Conservation (phyloP, 495 filamentous ascomycete genomes). For the Penicillium manginii region DNA sequence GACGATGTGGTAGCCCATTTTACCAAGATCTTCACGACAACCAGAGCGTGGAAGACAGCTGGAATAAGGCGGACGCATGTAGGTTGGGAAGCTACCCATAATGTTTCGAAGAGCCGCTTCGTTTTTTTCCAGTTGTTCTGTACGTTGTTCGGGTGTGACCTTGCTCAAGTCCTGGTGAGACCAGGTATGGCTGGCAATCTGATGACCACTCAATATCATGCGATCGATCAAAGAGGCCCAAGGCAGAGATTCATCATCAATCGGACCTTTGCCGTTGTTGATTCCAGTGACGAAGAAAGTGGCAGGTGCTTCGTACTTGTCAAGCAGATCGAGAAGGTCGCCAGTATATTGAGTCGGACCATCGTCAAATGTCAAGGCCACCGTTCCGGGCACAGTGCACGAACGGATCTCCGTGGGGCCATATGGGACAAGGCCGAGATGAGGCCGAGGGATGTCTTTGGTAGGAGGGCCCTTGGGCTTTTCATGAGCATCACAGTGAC, state of each 20-base stretch:
- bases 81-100: constrained; percentile 79
- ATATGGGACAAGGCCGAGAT: constrained; percentile 61
- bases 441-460: constrained; percentile 58
- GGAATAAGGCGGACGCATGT: constrained; percentile 84
- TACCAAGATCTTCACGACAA: constrained; percentile 63
- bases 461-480: constrained; percentile 66
- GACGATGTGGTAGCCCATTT: constrained; percentile 74
- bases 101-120: constrained; percentile 81
- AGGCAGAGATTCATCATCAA: constrained; percentile 61
- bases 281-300: constrained; percentile 83
- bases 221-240: constrained; percentile 68
- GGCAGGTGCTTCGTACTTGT: constrained; percentile 66
- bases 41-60: constrained; percentile 61
- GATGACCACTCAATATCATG: constrained; percentile 73
- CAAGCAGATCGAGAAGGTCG: constrained; percentile 70
- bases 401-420: constrained; percentile 66
- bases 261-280: constrained; percentile 72
- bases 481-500: constrained; percentile 69
- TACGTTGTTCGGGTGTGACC: constrained; percentile 57
- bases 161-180: constrained; percentile 74
- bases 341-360: constrained; percentile 72
- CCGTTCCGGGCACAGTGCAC: constrained; percentile 62
- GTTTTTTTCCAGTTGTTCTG: constrained; percentile 73
- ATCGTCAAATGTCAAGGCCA: constrained; percentile 81
- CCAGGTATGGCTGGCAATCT: constrained; percentile 86